A percentile compares a stretch with the other conserved stretches of the same genome.
Evolutionary conservation across 1,284 basidiomycete genomes (phyloP).

Genomic region (Singerocomus rubriflavus): DNA sequence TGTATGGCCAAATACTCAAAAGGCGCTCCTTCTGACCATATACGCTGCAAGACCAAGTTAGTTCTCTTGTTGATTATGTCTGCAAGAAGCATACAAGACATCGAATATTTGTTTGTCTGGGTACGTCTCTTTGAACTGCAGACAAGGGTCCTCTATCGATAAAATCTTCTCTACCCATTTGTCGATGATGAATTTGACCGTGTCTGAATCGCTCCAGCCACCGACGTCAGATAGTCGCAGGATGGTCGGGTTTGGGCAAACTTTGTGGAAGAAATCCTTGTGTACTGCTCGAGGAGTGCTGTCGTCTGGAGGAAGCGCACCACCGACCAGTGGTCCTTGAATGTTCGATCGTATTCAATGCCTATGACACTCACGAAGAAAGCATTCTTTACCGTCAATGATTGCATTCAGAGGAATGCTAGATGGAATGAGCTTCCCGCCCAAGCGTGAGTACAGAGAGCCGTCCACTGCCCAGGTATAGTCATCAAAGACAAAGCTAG

Average conservation of each 20-base stretch:
- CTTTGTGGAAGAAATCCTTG: slow-evolving; percentile 34
- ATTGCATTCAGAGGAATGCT: slow-evolving; percentile 33
- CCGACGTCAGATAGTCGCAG: slow-evolving; percentile 23
- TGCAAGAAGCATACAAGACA: slow-evolving; percentile 21
- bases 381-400: slow-evolving; percentile 16
- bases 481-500: slow-evolving; percentile 41
- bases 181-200: slow-evolving; percentile 24
- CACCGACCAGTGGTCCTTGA: slow-evolving; percentile 40
- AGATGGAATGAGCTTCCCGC: slow-evolving; percentile 36
- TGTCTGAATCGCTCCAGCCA: slow-evolving; percentile 22
- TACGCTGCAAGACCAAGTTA: slow-evolving; percentile 24
- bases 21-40: slow-evolving; percentile 31
- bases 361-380: background rate
- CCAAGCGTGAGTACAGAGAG: slow-evolving; percentile 28
- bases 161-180: slow-evolving; percentile 34
- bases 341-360: background rate
- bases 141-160: slow-evolving; percentile 33
- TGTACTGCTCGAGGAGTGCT: slow-evolving; percentile 33
- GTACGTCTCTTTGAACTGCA: slow-evolving; percentile 31
- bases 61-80: background rate
- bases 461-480: slow-evolving; percentile 35
- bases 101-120: slow-evolving; percentile 31
- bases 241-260: slow-evolving; percentile 36
- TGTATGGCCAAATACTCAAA: slow-evolving; percentile 36
- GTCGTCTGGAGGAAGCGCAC: slow-evolving; percentile 30